Evolutionary conservation across 2,329 filamentous ascomycete genomes (phyloP).

Genomic region (Arthrinium puccinioides): DNA sequence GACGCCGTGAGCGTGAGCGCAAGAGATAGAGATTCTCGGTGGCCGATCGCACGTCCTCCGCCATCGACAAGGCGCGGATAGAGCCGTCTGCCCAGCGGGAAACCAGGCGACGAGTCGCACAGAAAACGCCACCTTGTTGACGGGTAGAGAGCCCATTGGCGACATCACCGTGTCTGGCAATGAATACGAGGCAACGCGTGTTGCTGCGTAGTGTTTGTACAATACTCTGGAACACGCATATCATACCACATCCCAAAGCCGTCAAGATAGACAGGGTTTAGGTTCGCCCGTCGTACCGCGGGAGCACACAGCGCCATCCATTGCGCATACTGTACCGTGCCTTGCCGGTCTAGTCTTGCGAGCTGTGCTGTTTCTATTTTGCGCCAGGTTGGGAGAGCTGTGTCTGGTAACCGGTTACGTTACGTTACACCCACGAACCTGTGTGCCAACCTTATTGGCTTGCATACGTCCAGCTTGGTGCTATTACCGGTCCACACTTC

Average conservation of each 20-base stretch:
- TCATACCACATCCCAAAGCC: too few species aligned
- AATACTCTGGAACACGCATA: conserved; percentile 14
- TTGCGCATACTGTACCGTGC: conserved; percentile 7
- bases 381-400: conserved; percentile 16
- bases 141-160: conserved; percentile 26
- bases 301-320: conserved; percentile 21
- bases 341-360: too few species aligned
- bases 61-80: conserved; percentile 15
- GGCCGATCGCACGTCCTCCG: too few species aligned
- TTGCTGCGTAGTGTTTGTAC: conserved; percentile 17
- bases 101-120: conserved; percentile 21
- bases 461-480: conserved; percentile 16
- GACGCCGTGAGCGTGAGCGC: conserved; percentile 20
- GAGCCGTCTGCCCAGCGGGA: conserved; percentile 17
- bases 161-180: conserved; percentile 16
- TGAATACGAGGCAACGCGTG: conserved; percentile 24
- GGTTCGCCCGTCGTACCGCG: conserved; percentile 21
- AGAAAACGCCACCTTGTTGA: conserved; percentile 24
- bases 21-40: conserved; percentile 1
- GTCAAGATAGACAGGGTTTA: conserved; percentile 2
- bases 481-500: conserved; percentile 19
- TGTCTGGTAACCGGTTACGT: too few species aligned
- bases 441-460: conserved; percentile 18
- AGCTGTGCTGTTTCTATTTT: conserved; percentile 16
- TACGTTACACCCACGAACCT: conserved; percentile 5